Evolutionary conservation across 192 early-diverging fungal genomes (phyloP), one percentile per base, ranked within the genome.

Genomic region (Podila epigama): DNA sequence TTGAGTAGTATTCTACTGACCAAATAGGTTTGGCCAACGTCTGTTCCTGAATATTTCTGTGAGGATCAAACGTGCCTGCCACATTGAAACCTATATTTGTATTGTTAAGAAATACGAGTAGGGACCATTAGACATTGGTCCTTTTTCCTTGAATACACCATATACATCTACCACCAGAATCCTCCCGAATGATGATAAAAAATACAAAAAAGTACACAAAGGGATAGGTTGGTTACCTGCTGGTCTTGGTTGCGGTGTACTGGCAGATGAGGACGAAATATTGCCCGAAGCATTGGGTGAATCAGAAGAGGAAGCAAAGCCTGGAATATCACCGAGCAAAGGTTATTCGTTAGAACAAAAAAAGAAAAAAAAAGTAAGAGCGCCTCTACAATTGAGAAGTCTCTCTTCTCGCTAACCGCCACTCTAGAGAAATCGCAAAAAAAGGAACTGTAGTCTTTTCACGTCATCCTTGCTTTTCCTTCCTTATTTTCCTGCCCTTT

Each of bases 1-100:
- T 89, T 27, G 91, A 67, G 70, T 96, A 99, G 78, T 96, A 98
- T 58, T 97, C 95, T n/a, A 95, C 59, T 1, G 91, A 92, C 95
- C 96, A 98, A 20, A 98, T 69, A 6, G 92, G 90, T 32, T 85
- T 75, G n/a, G 73, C 70, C 31, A 50, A 60, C 7, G 50, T 60
- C 34, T 79, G 73, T 9, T 64, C 73, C n/a, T 77, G 73, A 25
- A 77, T 77, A 5, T 16, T 59, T 37, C 73, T 56, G 56, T 77
- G 65, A 5, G 73, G 73, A 35, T 77, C 73, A 42, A 77, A 77
- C 5, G 66, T 32, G 13, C 73, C 73, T 40, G 55, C 60, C 15
- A 8, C 15, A 18, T 61, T 56, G 28, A 77, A 77, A 33, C 73
- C 73, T 77, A 53, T 4, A 31, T 31, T n/a, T n/a, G 12, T 16